Evolutionary conservation across 768 basidiomycete genomes (phyloP).

Genomic region (Russula dissimulans): DNA sequence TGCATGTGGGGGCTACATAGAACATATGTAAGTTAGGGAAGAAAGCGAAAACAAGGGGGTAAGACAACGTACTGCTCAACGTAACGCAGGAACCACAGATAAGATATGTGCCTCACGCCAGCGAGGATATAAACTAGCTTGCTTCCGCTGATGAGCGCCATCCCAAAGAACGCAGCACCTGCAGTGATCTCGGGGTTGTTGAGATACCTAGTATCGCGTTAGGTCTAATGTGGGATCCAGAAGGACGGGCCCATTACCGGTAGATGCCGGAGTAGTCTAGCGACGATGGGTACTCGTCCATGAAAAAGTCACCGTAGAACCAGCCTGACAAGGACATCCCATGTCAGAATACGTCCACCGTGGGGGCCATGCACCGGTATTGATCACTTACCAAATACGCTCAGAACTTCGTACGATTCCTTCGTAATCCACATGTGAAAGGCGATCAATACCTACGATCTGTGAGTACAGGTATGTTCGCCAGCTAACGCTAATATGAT

Average conservation of each 20-base stretch:
- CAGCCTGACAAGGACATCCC: slow-evolving; percentile 48
- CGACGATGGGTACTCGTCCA: slow-evolving; percentile 84
- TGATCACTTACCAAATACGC: slow-evolving; percentile 65
- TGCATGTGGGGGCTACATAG: slow-evolving; percentile 88
- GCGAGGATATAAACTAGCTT: slow-evolving; percentile 86
- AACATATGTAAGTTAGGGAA: background rate
- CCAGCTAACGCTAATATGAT: background rate
- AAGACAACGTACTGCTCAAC: slow-evolving; percentile 74
- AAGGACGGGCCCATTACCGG: slow-evolving; percentile 39
- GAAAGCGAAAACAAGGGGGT: background rate
- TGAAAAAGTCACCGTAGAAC: slow-evolving; percentile 98
- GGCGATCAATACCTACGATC: slow-evolving; percentile 60
- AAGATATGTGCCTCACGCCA: slow-evolving; percentile 73
- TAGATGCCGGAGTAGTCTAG: slow-evolving; percentile 97
- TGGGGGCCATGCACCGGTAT: background rate
- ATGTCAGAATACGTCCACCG: background rate
- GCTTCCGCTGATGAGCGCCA: slow-evolving; percentile 85
- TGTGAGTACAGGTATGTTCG: background rate
- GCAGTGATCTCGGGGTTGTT: slow-evolving; percentile 97
- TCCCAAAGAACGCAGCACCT: slow-evolving; percentile 89
- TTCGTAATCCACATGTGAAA: slow-evolving; percentile 87
- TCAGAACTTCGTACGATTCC: slow-evolving; percentile 88
- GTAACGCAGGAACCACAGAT: slow-evolving; percentile 91
- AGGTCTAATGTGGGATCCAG: background rate
- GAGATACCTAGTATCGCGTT: slow-evolving; percentile 47